Conservation (phyloP, 2,329 filamentous ascomycete genomes). For the Fusarium sp. region DNA sequence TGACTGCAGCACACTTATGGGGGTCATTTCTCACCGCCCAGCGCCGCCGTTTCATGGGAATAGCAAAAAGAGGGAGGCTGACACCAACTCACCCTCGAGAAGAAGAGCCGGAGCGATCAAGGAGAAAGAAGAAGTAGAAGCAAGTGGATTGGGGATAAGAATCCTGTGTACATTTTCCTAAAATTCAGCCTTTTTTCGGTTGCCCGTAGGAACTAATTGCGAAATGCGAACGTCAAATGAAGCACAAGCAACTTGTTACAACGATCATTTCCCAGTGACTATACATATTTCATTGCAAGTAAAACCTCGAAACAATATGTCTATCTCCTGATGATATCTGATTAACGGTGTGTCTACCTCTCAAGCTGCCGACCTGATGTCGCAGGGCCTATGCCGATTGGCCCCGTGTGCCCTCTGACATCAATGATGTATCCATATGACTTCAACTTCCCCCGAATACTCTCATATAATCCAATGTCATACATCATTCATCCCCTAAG, state of each 20-base stretch:
- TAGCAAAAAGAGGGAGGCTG: conserved; percentile 32
- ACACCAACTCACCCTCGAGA: conserved; percentile 7
- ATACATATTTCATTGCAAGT: neutral
- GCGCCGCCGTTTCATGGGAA: conserved; percentile 12
- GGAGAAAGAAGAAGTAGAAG: conserved; percentile 20
- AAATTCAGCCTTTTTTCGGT: conserved; percentile 44
- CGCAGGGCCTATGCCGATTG: neutral
- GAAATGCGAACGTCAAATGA: conserved; percentile 45
- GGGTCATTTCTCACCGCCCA: conserved; percentile 18
- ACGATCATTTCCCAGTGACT: neutral
- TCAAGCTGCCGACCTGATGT: neutral
- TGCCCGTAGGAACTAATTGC: conserved; percentile 47
- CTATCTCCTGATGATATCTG: neutral
- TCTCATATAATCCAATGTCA: neutral
- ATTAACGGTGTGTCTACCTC: neutral
- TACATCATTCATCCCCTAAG: neutral
- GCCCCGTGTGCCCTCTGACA: neutral
- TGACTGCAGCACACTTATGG: conserved; percentile 9
- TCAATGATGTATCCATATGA: neutral
- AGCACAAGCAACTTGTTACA: conserved; percentile 33
- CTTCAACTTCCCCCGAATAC: neutral
- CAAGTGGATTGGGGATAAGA: conserved; percentile 41
- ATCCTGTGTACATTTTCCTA: conserved; percentile 53
- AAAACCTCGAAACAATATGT: neutral
- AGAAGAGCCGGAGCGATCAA: conserved; percentile 10